phyloP scores from a whole-genome alignment of 768 basidiomycete genomes.

The Psilocybe cyanescens region DNA sequence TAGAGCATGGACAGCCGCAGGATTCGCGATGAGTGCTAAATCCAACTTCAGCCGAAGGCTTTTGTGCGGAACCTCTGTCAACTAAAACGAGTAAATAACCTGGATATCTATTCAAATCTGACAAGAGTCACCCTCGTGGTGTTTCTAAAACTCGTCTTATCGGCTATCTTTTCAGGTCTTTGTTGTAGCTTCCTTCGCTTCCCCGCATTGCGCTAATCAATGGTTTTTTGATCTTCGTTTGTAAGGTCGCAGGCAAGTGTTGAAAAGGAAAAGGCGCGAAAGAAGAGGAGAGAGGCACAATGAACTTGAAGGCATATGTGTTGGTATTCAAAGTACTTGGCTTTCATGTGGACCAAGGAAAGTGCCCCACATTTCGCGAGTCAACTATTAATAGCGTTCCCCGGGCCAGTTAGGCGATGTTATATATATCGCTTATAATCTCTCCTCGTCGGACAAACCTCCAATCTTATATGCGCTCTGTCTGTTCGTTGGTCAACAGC shows the following conservation, averaged over 20 bases:
- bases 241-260: not conserved
- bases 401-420: not conserved
- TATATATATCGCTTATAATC: too few relatives aligned
- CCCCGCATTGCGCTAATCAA: not conserved
- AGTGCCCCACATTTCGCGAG: not conserved
- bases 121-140: not conserved
- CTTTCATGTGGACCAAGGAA: not conserved
- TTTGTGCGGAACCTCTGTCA: not conserved
- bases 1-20: not conserved
- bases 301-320: not conserved
- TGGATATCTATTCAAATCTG: too few relatives aligned
- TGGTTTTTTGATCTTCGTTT: not conserved
- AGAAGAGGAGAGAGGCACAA: not conserved
- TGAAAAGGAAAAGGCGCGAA: not conserved
- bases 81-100: too few relatives aligned
- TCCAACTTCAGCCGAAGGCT: not conserved
- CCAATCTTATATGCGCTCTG: not conserved
- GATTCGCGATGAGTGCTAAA: not conserved
- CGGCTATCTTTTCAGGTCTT: not conserved
- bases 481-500: not conserved
- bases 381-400: not conserved
- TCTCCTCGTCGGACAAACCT: not conserved
- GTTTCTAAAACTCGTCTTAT: not conserved
- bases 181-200: not conserved
- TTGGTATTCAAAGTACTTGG: not conserved